phyloP scores from a whole-genome alignment of 306 rosid genomes.

The Nissolia schottii region DNA sequence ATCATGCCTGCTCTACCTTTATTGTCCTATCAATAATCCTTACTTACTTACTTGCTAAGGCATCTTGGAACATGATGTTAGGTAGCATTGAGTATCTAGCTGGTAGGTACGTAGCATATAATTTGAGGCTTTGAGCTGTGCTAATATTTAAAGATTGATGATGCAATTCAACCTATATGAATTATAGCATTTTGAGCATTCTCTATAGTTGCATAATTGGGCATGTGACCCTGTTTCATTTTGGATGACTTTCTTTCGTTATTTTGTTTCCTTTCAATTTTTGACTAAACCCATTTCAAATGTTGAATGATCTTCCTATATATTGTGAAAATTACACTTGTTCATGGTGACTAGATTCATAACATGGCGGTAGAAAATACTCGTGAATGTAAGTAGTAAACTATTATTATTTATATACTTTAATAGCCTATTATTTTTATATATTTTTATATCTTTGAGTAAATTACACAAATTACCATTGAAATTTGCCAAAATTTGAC shows the following conservation, averaged over 20 bases:
- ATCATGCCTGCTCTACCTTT: background rate
- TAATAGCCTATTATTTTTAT: too few species aligned
- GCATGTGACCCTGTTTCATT: background rate
- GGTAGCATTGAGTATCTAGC: background rate
- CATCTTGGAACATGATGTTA: background rate
- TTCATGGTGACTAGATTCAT: too few species aligned
- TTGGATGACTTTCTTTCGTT: background rate
- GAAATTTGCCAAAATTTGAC: too few species aligned
- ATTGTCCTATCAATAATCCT: background rate
- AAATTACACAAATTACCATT: too few species aligned
- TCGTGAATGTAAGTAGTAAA: background rate
- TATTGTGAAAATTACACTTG: too few species aligned
- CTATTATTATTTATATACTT: too few species aligned
- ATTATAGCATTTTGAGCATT: background rate
- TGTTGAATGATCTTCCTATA: background rate
- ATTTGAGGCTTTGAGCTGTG: slow-evolving; percentile 10
- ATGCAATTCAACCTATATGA: background rate
- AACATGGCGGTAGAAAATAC: too few species aligned
- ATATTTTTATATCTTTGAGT: too few species aligned
- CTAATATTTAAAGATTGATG: background rate
- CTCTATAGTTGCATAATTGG: background rate
- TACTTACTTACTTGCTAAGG: background rate
- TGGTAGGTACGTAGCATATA: background rate
- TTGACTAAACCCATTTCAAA: background rate
- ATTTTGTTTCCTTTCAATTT: slow-evolving; percentile 6